Evolutionary conservation across 805 yeast genomes (phyloP), one percentile per base, ranked within the genome.

Genomic region (Ogataea methanolica): DNA sequence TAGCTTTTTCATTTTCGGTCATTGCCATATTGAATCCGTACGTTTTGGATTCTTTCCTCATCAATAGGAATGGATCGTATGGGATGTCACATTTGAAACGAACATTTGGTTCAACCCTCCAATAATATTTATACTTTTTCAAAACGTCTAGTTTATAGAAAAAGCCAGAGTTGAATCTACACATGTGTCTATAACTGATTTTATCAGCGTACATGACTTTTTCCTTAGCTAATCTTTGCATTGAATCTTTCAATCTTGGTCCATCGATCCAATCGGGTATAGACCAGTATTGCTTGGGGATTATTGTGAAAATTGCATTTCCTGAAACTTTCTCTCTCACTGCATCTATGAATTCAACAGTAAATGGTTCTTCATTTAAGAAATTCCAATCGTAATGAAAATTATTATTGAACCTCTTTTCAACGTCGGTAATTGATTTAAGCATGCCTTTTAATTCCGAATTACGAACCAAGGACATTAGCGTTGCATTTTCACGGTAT

Each of bases 101-200:
- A 50, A 75, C 66, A 53, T 71, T 72, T 5, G 83, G 82, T 57
- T 78, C 83, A 43, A 78, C 80, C 57, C 83, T 65, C 83, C 83
- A 78, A 62, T 78, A 78, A 69, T 74, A 78, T 44, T 73, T 74
- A 60, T 75, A 78, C 4, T 67, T 67, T 19, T 63, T 56, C 62
- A 78, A 53, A 34, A 74, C 62, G 31, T 70, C 69, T 58, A 75
- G 70, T 55, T 74, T 70, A 67, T 73, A 78, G 62, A 78, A 78
- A 55, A 82, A 84, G 50, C 79, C 79, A 31, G 71, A 65, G 44
- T 65, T 68, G 51, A 61, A 74, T 31, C 79, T 59, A 49, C 77
- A 74, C 96, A 87, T 87, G 61, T 83, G 85, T 52, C 92, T 71
- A 61, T 87, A 87, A 16, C 80, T 70, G 45, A 78, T 77, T 15